Percentiles rank a stretch among this genome's conserved stretches.
Evolutionary conservation across 2,329 filamentous ascomycete species (phyloP).

Genomic region (Pseudogymnoascus sp.): DNA sequence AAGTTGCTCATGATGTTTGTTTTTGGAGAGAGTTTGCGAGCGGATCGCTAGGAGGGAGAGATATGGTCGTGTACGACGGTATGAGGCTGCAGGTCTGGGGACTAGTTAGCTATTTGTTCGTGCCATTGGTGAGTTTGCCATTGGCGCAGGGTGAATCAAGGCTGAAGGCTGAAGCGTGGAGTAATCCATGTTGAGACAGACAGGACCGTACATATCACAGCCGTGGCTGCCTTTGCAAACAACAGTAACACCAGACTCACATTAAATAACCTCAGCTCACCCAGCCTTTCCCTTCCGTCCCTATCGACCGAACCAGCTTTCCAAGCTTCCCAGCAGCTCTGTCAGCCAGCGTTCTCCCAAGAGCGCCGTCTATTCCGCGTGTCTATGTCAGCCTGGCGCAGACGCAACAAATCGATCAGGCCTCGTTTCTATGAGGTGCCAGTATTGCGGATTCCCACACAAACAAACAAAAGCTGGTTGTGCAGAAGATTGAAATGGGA

Average conservation of each 20-base stretch:
- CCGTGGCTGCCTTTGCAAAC: background rate
- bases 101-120: background rate
- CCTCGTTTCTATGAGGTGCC: background rate
- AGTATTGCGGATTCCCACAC: background rate
- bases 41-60: background rate
- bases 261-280: conserved; percentile 1
- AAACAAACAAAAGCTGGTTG: background rate
- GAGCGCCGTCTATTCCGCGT: background rate
- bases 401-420: background rate
- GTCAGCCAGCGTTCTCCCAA: background rate
- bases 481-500: background rate
- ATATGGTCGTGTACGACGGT: background rate
- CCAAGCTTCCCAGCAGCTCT: conserved; percentile 4
- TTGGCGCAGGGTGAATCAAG: background rate
- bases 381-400: background rate
- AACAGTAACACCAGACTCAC: background rate
- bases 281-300: background rate
- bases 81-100: background rate
- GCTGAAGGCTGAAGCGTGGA: background rate
- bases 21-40: background rate
- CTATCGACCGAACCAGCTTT: background rate
- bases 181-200: background rate
- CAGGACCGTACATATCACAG: background rate
- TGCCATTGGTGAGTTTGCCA: background rate
- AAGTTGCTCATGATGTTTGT: conserved; percentile 11